phyloP scores from a whole-genome alignment of 805 yeast genomes.

The Monosporozyma aerobia region DNA sequence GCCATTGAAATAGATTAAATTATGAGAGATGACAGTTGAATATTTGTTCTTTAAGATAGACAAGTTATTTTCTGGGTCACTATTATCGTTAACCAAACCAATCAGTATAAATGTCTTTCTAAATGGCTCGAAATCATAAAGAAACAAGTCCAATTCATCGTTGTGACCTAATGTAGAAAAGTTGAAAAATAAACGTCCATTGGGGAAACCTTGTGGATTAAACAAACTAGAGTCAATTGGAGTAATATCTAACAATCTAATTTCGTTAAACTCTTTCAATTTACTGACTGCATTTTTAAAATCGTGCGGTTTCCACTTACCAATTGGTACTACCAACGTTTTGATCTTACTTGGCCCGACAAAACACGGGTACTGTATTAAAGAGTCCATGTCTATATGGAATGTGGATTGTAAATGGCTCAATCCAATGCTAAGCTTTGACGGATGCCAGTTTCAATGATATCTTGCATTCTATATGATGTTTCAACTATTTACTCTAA shows the following conservation, averaged over 20 bases:
- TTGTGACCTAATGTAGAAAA: conserved; percentile 34
- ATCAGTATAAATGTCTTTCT: conserved; percentile 63
- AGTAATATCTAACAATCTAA: conserved; percentile 66
- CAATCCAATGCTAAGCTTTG: background rate
- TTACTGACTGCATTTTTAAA: conserved; percentile 34
- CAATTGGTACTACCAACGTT: conserved; percentile 60
- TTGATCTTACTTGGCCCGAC: conserved; percentile 59
- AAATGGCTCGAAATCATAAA: conserved; percentile 86
- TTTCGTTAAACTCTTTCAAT: conserved; percentile 46
- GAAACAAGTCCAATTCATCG: conserved; percentile 50
- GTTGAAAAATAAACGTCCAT: conserved; percentile 60
- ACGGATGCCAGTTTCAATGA: background rate
- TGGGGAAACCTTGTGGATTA: conserved; percentile 80
- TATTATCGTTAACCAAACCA: conserved; percentile 33
- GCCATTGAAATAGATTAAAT: conserved; percentile 16
- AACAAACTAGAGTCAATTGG: conserved; percentile 52
- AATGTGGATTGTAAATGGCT: too few relatives aligned
- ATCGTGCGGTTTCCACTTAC: conserved; percentile 35
- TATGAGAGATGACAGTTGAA: conserved; percentile 26
- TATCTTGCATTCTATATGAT: background rate
- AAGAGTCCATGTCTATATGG: conserved; percentile 6
- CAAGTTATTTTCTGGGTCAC: conserved; percentile 23
- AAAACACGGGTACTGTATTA: conserved; percentile 20
- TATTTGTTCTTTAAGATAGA: conserved; percentile 31
- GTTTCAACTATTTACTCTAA: background rate